Base-by-base conservation (phyloP, 345 rosid species). In the Dipteronia dyeriana region DNA sequence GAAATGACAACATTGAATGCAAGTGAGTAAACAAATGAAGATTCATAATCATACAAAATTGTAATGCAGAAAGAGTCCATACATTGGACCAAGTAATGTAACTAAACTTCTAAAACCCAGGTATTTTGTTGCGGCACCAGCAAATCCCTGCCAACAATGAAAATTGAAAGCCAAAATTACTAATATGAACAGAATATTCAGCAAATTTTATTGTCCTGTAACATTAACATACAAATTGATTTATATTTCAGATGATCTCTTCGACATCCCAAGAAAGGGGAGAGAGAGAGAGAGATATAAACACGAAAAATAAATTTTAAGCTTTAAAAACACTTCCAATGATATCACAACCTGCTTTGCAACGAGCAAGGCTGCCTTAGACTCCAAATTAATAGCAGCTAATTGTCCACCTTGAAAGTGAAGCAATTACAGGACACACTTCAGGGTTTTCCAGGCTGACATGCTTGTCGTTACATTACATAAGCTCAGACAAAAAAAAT, bases 1-100 rank as follows among this genome's bases (percentile, higher is more conserved):
- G 13, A 70, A 49, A 71, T 29, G 14, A 51, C 66, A 53, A 19
- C 29, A 61, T 16, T 5, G 69, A 54, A 68, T 51, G 38, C 29
- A n/a, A n/a, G n/a, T n/a, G 72, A 2, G 7, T 59, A 26, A n/a
- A 71, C 22, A 69, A 49, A 5, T 60, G 14, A 70, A 45, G 17
- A 1, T 19, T 17, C 8, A 57, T 38, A 45, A 61, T 26, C 9
- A 17, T 26, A 63, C 25, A 16, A 29, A 63, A 31, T 12, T 25
- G 43, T 54, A 45, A 19, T 57, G 53, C 66, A 79, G 54, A 64
- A 80, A 76, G 77, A 81, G 75, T 64, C 63, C 51, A 47, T 88
- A 93, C 97, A 95, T 68, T 77, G 99, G 97, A 45, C 99, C 98
- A 64, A 95, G 91, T 64, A 95, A 80, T n/a, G 87, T 81, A 86